Percentiles rank a stretch among this genome's conserved stretches.
These are phyloP conservation scores for Linanthus parryae DNA, from an alignment of 148 eudicot species.

Conservation along the genomic window DNA sequence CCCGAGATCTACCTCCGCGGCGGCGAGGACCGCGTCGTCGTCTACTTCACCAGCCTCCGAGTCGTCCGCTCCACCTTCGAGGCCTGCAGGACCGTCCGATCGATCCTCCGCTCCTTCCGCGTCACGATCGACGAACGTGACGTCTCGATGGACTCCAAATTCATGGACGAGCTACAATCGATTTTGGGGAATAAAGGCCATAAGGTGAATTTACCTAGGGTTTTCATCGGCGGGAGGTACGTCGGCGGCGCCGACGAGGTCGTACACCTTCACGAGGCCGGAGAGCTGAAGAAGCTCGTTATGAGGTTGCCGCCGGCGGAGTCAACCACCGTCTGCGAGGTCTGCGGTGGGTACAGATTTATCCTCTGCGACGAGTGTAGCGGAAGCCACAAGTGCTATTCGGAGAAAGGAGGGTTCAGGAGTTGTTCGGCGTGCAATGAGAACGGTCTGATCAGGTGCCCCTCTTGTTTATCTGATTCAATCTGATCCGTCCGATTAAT, in stretches of 20 bases:
- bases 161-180: conserved; percentile 41
- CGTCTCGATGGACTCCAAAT: conserved; percentile 52
- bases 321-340: conserved; percentile 32
- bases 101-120: conserved; percentile 48
- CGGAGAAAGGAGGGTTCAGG: conserved; percentile 54
- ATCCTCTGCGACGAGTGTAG: conserved; percentile 59
- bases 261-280: conserved; percentile 51
- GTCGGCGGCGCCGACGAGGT: conserved; percentile 81
- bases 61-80: conserved; percentile 67
- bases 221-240: conserved; percentile 63
- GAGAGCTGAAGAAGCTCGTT: conserved; percentile 58
- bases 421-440: conserved; percentile 56
- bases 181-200: conserved; percentile 18
- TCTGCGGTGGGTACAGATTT: conserved; percentile 65
- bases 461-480: conserved; percentile 48
- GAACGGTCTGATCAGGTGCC: conserved; percentile 79
- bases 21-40: conserved; percentile 31
- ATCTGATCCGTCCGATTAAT: too few relatives aligned
- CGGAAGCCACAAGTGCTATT: conserved; percentile 65
- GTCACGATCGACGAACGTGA: conserved; percentile 70
- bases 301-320: conserved; percentile 29
- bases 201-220: conserved; percentile 42
- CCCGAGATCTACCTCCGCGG: conserved; percentile 22
- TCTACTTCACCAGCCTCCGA: conserved; percentile 67
- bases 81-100: conserved; percentile 47